Base-by-base conservation (phyloP, 1,284 basidiomycete genomes). In the Ganoderma boninense region DNA sequence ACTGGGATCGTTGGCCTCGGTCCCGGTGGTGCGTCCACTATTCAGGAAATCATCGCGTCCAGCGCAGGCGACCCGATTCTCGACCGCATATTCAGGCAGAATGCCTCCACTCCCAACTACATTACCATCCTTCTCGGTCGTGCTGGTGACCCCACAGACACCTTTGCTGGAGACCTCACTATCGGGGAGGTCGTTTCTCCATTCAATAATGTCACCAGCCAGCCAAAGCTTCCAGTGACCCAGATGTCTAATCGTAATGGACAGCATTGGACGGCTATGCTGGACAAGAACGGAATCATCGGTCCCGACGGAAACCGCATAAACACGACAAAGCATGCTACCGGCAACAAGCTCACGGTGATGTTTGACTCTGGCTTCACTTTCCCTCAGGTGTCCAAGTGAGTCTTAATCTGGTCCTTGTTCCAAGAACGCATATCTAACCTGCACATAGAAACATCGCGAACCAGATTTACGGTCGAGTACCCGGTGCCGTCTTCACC, bases 291-390 rank as follows among this genome's bases (percentile, higher is more conserved):
- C 65, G 82, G 81, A 13, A 79, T 84, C 64, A 75, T 84, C n/a
- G 81, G 80, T 1, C 80, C 82, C 1, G 80, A 87, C 62, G 86
- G 87, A 29, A 65, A 83, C 56, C 73, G 82, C 16, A 87, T 92
- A 43, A 73, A 81, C 8, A 77, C 87, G 59, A 81, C 76, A 10
- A 79, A 83, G 59, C 77, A 83, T 40, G 81, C 84, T 7, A 82
- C 85, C 66, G 81, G 80, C 44, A 80, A 82, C 23, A 86, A 87
- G 74, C 79, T 87, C 10, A 88, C 86, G 2, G 87, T 86, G 23
- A 82, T 92, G n/a, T 82, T 93, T 65, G 91, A 93, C 75, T 87
- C 89, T 2, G 92, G 92, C 0, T 93, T 91, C 77, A 86, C 89
- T 2, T 80, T 92, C n/a, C 87, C 90, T 23, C 91, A 92, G 77